phyloP scores from a whole-genome alignment of 2,329 filamentous ascomycete genomes.

The Helotiales sp. region DNA sequence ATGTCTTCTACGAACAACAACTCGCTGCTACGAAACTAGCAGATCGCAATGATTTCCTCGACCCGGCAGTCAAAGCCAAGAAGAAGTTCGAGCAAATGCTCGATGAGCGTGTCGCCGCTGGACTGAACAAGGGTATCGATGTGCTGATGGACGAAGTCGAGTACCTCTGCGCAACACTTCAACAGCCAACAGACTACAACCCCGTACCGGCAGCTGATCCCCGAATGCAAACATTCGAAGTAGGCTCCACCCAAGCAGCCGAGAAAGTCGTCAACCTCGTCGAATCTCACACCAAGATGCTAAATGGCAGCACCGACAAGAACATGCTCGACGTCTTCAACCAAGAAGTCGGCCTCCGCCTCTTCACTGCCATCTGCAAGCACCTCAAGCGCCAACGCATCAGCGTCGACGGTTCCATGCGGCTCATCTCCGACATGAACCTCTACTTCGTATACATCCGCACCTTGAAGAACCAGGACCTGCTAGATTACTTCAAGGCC shows the following conservation, averaged over 20 bases:
- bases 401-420: conserved; percentile 86
- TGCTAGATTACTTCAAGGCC: conserved; percentile 89
- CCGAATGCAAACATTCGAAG: conserved; percentile 51
- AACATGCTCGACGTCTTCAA: conserved; percentile 99
- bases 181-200: conserved; percentile 89
- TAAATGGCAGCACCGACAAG: conserved; percentile 94
- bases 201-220: conserved; percentile 56
- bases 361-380: conserved; percentile 93
- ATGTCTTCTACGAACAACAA: conserved; percentile 98
- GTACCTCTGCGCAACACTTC: conserved; percentile 88
- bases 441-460: conserved; percentile 86
- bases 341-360: conserved; percentile 89
- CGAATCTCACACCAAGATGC: conserved; percentile 87
- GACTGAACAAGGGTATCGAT: conserved; percentile 96
- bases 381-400: conserved; percentile 96
- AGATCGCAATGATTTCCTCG: conserved; percentile 92
- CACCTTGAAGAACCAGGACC: conserved; percentile 79
- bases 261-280: conserved; percentile 83
- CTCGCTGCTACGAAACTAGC: conserved; percentile 80
- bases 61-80: conserved; percentile 90
- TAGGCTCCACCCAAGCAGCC: conserved; percentile 81
- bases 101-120: conserved; percentile 93
- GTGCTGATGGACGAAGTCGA: conserved; percentile 98
- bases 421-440: conserved; percentile 95
- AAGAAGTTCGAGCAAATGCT: conserved; percentile 99